phyloP scores from a whole-genome alignment of 805 yeast species.

The Sugiyamaella smithiae region DNA sequence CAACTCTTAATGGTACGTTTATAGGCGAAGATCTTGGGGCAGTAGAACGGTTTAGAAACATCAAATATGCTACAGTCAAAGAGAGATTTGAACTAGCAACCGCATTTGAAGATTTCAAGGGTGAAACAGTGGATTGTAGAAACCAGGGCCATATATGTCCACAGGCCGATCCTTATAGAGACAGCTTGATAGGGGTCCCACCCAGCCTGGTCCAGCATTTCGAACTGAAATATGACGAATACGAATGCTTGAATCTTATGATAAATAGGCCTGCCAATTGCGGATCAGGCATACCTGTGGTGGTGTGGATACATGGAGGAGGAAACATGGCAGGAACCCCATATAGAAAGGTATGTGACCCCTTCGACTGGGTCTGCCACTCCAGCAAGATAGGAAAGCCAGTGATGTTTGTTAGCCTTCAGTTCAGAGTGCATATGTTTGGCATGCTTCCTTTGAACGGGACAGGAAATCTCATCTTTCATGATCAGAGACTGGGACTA shows the following conservation, averaged over 20 bases:
- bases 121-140: constrained; percentile 15
- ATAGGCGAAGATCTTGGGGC: constrained; percentile 1
- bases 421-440: constrained; percentile 38
- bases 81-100: constrained; percentile 11
- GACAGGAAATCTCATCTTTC: constrained; percentile 41
- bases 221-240: constrained; percentile 29
- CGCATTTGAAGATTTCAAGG: constrained; percentile 9
- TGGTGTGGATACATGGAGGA: constrained; percentile 42
- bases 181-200: constrained; percentile 25
- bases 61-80: constrained; percentile 11
- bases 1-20: constrained; percentile 11
- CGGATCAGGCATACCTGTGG: constrained; percentile 33
- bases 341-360: constrained; percentile 29
- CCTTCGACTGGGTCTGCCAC: constrained; percentile 27
- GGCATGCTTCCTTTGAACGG: constrained; percentile 42
- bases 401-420: constrained; percentile 37
- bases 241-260: constrained; percentile 33
- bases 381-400: constrained; percentile 27
- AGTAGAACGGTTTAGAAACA: constrained; percentile 14
- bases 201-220: constrained; percentile 20
- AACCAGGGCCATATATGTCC: constrained; percentile 25
- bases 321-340: constrained; percentile 36
- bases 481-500: constrained; percentile 48
- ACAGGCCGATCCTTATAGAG: constrained; percentile 20
- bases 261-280: constrained; percentile 27